Evolutionary conservation across 1,139 yeast species (phyloP).

Genomic region (Lodderomyces oxycetoniae): DNA sequence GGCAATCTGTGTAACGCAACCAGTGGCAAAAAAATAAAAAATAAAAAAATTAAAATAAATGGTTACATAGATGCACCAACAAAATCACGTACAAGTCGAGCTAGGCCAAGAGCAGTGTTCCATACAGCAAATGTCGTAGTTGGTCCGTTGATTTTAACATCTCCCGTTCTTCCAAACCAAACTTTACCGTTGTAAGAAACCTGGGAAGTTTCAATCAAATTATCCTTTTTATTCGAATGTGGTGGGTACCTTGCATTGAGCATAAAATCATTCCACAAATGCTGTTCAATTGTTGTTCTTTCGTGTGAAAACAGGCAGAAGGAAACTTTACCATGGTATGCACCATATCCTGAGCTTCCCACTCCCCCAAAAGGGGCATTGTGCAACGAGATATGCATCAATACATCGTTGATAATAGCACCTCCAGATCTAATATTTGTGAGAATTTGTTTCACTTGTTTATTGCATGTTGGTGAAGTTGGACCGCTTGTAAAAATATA

Average conservation of each 20-base stretch:
- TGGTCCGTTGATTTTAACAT: constrained; percentile 36
- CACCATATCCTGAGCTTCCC: constrained; percentile 75
- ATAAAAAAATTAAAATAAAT: too few species aligned
- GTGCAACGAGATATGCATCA: constrained; percentile 63
- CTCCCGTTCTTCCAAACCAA: constrained; percentile 36
- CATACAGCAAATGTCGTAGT: constrained; percentile 27
- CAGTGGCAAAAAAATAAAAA: too few species aligned
- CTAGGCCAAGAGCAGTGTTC: constrained; percentile 23
- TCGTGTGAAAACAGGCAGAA: constrained; percentile 72
- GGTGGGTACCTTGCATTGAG: constrained; percentile 69
- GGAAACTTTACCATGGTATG: constrained; percentile 74
- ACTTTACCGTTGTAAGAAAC: constrained; percentile 19
- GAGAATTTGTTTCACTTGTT: constrained; percentile 49
- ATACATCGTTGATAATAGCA: constrained; percentile 62
- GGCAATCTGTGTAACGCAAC: too few species aligned
- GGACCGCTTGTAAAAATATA: constrained; percentile 62
- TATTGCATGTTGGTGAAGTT: constrained; percentile 28
- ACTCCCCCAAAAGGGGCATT: constrained; percentile 89
- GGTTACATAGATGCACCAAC: neutral
- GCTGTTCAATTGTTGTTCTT: constrained; percentile 64
- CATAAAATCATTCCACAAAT: constrained; percentile 58
- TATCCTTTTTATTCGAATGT: constrained; percentile 31
- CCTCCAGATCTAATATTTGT: constrained; percentile 68
- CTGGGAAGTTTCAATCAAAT: constrained; percentile 21
- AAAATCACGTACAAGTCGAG: constrained; percentile 9